Base-by-base conservation (phyloP, 169 alveolate species). In the Plasmodium berghei region DNA sequence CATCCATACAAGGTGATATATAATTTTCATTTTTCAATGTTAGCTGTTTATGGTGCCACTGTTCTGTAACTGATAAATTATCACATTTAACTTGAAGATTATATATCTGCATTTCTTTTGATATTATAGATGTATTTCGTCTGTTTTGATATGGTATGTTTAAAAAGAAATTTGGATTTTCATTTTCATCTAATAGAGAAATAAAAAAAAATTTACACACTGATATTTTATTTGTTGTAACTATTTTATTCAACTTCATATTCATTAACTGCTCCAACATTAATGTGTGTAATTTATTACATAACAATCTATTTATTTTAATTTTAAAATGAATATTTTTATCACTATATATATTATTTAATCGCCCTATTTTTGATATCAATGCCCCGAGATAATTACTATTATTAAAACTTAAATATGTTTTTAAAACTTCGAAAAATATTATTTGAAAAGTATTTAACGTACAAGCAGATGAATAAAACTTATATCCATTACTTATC, bases 161-260 rank as follows among this genome's bases (percentile, higher is more conserved):
- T n/a, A 8, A 12, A 49, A 42, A 52, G 34, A 56, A 3, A 1
- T 66, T 42, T 46, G 22, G 28, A 48, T 70, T n/a, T 20, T 70
- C 80, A 20, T n/a, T 45, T 49, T 83, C 90, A 42, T 83, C 83
- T 24, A 83, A 49, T 20, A 83, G 49, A 3, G 85, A 83, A 16
- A 83, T 52, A 59, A 83, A 83, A 48, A 83, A 67, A 83, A 83
- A 83, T 18, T 61, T 83, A 48, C 90, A 83, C 6, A 83, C 90
- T 0, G 90, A 83, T 45, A 83, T 28, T n/a, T 49, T 54, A 14
- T 55, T 83, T 0, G 10, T 20, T 10, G 48, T 67, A 83, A 52
- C 34, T 1, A 18, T 40, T 26, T 67, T 83, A 20, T 56, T 67
- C 26, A 83, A 55, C 4, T 62, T 61, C 72, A 83, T 66, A 49